Percentiles rank a stretch among this genome's conserved stretches.
Evolutionary conservation across 2,329 filamentous ascomycete genomes (phyloP).

Genomic region (Emmonsia crescens): DNA sequence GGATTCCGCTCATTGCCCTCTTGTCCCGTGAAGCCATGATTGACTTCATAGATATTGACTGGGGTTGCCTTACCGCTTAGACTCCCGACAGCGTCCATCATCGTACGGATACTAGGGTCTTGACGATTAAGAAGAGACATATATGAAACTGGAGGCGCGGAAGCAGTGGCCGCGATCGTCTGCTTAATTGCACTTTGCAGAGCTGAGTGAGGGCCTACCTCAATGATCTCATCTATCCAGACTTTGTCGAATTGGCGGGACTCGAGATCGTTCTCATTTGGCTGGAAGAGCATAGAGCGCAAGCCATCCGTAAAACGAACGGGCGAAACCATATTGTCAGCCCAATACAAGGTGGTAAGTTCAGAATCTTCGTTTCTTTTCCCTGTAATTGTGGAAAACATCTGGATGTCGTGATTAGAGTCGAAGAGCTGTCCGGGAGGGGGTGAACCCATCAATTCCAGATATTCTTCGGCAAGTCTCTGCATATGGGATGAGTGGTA

Average conservation of each 20-base stretch:
- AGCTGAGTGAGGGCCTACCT: constrained; percentile 5
- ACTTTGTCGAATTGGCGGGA: background rate
- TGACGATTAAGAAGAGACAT: constrained; percentile 18
- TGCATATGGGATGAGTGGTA: constrained; percentile 30
- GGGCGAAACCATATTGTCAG: constrained; percentile 12
- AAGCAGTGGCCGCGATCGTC: background rate
- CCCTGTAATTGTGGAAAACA: constrained; percentile 13
- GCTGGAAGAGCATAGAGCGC: constrained; percentile 2
- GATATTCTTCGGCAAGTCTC: constrained; percentile 17
- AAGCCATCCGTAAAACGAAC: constrained; percentile 12
- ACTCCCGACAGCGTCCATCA: constrained; percentile 16
- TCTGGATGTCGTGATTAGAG: background rate
- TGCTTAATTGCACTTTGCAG: constrained; percentile 6
- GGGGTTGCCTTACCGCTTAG: constrained; percentile 14
- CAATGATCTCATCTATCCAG: constrained; percentile 4
- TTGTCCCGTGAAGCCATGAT: constrained; percentile 9
- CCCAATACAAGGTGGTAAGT: constrained; percentile 13
- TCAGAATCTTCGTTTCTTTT: constrained; percentile 3
- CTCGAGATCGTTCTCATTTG: background rate
- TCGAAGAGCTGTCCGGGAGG: background rate
- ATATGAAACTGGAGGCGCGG: constrained; percentile 13
- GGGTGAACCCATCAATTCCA: constrained; percentile 10
- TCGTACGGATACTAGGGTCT: constrained; percentile 12
- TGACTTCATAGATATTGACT: constrained; percentile 19
- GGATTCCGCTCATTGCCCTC: constrained; percentile 2